These are phyloP conservation scores for Plasmodium relictum DNA, from an alignment of 169 alveolate species.

Conservation along the genomic window DNA sequence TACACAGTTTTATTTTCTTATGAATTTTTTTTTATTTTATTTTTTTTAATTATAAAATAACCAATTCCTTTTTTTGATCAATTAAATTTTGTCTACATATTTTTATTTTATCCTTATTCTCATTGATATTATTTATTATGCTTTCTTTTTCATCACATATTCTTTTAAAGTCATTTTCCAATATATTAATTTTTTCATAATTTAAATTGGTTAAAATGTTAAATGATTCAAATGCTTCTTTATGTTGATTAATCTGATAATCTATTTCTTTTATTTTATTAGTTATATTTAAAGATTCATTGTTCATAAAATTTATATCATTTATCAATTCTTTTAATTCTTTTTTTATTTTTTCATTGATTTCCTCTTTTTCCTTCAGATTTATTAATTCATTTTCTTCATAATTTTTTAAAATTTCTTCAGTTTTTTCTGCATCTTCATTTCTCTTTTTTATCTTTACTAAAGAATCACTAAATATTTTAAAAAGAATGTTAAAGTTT, in stretches of 20 bases:
- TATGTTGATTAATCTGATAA: slow-evolving; percentile 74
- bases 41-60: background rate
- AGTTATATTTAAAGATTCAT: slow-evolving; percentile 46
- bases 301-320: slow-evolving; percentile 30
- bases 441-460: slow-evolving; percentile 17
- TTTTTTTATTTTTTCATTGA: slow-evolving; percentile 7
- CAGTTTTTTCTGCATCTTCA: slow-evolving; percentile 28
- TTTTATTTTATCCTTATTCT: background rate
- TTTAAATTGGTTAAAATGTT: slow-evolving; percentile 46
- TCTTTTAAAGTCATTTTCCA: slow-evolving; percentile 36
- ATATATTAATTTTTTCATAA: slow-evolving; percentile 17
- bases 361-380: slow-evolving; percentile 23
- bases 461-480: slow-evolving; percentile 35
- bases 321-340: slow-evolving; percentile 26
- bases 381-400: slow-evolving; percentile 27
- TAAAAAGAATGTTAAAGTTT: slow-evolving; percentile 52
- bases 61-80: slow-evolving; percentile 19
- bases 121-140: background rate
- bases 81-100: slow-evolving; percentile 5
- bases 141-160: slow-evolving; percentile 13
- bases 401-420: slow-evolving; percentile 1
- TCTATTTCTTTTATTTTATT: slow-evolving; percentile 69
- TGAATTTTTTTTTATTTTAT: background rate
- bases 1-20: background rate
- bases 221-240: slow-evolving; percentile 64